These are phyloP conservation scores for Tympanopsis confertula DNA, from an alignment of 2,329 filamentous ascomycete genomes.

Conservation along the genomic window DNA sequence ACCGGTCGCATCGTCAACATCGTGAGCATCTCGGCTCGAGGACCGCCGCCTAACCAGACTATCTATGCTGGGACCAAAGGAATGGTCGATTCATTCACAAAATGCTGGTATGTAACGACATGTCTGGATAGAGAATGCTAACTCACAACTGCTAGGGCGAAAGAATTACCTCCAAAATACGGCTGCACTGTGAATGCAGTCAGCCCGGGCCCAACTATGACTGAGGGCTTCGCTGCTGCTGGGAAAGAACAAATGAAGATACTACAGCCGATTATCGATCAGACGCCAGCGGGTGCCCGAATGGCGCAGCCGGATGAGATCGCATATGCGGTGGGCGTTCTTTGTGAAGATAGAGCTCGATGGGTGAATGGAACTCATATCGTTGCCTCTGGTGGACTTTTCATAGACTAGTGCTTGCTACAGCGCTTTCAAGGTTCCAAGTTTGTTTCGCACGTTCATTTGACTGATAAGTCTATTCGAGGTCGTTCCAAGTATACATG, in stretches of 20 bases:
- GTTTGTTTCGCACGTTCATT: too few species aligned
- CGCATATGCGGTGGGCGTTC: conserved; percentile 30
- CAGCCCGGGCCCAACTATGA: conserved; percentile 27
- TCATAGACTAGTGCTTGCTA: background rate
- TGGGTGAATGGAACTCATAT: conserved; percentile 33
- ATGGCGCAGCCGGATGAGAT: conserved; percentile 31
- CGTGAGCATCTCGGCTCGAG: conserved; percentile 20
- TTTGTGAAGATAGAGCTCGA: conserved; percentile 28
- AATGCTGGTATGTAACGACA: conserved; percentile 17
- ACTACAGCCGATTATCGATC: conserved; percentile 26
- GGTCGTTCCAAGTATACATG: too few species aligned
- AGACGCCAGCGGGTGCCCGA: conserved; percentile 26
- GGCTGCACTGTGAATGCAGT: conserved; percentile 32
- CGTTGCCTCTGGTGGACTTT: conserved; percentile 17
- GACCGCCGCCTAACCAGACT: conserved; percentile 23
- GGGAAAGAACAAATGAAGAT: conserved; percentile 26
- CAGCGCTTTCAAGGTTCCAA: too few species aligned
- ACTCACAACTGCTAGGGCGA: conserved; percentile 13
- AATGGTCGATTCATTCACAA: conserved; percentile 34
- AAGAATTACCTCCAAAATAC: conserved; percentile 30
- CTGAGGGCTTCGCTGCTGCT: conserved; percentile 18
- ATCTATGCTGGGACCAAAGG: conserved; percentile 36
- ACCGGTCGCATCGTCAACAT: conserved; percentile 30
- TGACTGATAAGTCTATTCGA: too few species aligned
- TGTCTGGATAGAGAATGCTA: background rate